Percentiles rank a stretch among this genome's conserved stretches.
phyloP scores from a whole-genome alignment of 352 stramenopile genomes.

The Globisporangium megalacanthum region DNA sequence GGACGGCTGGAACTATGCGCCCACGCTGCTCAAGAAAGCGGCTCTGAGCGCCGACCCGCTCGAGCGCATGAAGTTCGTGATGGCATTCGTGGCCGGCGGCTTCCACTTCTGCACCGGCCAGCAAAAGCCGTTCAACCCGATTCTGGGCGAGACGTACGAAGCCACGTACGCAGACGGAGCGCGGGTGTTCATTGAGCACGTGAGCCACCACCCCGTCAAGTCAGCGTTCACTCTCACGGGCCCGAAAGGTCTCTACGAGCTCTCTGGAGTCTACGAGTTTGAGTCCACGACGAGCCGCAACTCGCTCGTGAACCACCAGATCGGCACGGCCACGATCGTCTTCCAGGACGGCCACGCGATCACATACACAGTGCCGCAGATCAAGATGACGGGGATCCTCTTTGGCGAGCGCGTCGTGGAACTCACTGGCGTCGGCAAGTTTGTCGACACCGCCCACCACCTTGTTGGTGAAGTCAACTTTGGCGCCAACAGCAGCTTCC shows the following conservation, averaged over 20 bases:
- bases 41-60: slow-evolving; percentile 43
- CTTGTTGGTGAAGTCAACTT: slow-evolving; percentile 56
- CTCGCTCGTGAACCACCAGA: slow-evolving; percentile 64
- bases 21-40: slow-evolving; percentile 69
- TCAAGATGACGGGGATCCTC: slow-evolving; percentile 76
- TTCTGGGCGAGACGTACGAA: slow-evolving; percentile 75
- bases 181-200: slow-evolving; percentile 64
- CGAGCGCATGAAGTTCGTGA: slow-evolving; percentile 67
- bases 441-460: slow-evolving; percentile 35
- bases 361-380: slow-evolving; percentile 65
- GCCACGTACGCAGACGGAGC: slow-evolving; percentile 66
- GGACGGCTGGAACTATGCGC: slow-evolving; percentile 71
- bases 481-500: slow-evolving; percentile 56
- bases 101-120: slow-evolving; percentile 72
- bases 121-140: slow-evolving; percentile 80
- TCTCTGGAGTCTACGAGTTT: slow-evolving; percentile 65
- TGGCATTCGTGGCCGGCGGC: slow-evolving; percentile 60
- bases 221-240: slow-evolving; percentile 52
- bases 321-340: slow-evolving; percentile 29
- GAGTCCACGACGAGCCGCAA: slow-evolving; percentile 64
- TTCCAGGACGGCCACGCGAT: slow-evolving; percentile 54
- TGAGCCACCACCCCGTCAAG: slow-evolving; percentile 65
- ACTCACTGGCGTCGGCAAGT: slow-evolving; percentile 44
- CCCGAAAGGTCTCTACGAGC: slow-evolving; percentile 39
- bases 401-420: slow-evolving; percentile 70